Base-by-base conservation (phyloP, 2,329 filamentous ascomycete species). In the Lachnellula occidentalis region DNA sequence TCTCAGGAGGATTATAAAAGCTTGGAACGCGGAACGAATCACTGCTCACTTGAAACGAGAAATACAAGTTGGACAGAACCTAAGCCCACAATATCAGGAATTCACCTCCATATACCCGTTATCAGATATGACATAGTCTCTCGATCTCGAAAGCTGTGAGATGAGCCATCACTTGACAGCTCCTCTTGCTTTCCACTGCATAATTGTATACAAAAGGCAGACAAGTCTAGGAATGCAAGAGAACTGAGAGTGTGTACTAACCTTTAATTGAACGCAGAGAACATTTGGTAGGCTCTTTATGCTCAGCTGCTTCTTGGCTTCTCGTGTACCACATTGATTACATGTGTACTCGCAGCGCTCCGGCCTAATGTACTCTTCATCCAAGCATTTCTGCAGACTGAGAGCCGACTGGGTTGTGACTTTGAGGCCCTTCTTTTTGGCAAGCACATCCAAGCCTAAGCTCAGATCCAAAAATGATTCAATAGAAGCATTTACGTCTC, bases 331-430 rank as follows among this genome's bases (percentile, higher is more conserved):
- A 56, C 92, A 97, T 59, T 82, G 88, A 62, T 86, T 81, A 72
- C 92, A 97, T 41, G 86, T 87, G 69, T 96, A 96, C 62, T 92
- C 89, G 67, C 90, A 92, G 68, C 89, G 90, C 72, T 97, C 92
- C 2, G 84, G 82, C 53, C 86, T 87, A 52, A 92, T 90, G 69
- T 95, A 97, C 65, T 92, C 87, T 61, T 95, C 82, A 57, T 86
- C 89, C 12, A 97, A 75, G 66, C 92, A 96, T 52, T 87, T 83
- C 59, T 83, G 79, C 19, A 92, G 72, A 2, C 81, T 86, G 34
- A 85, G 72, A 2, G 75, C 73, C 2, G 72, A 27, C 22, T 46
- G 43, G 4, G 43, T 46, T 31, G 43, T 73, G 70, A 63, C 65
- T 70, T 72, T 58, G 64, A 69, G 71, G 74, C 19, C 72, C 70